Percentiles rank a stretch among this genome's conserved stretches.
phyloP scores from a whole-genome alignment of 768 basidiomycete genomes.

The Russula emetica region DNA sequence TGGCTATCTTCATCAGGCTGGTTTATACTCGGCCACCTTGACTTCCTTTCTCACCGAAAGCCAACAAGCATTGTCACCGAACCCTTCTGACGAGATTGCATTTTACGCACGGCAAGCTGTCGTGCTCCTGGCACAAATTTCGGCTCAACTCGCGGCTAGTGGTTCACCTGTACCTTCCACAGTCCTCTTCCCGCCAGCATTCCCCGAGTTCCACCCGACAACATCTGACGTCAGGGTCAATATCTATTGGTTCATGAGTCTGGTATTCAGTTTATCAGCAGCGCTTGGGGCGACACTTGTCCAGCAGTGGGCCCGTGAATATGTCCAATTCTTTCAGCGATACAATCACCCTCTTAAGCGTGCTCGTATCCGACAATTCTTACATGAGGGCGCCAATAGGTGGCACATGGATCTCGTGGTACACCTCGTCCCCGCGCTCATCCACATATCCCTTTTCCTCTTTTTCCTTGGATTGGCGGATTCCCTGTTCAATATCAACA shows the following conservation, averaged over 20 bases:
- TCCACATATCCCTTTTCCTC: slow-evolving; percentile 47
- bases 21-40: slow-evolving; percentile 21
- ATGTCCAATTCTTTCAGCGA: slow-evolving; percentile 15
- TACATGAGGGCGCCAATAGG: slow-evolving; percentile 38
- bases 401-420: slow-evolving; percentile 43
- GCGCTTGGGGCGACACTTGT: slow-evolving; percentile 46
- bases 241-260: slow-evolving; percentile 40
- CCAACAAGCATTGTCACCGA: slow-evolving; percentile 3
- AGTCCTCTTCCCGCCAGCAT: neutral
- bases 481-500: slow-evolving; percentile 38
- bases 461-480: slow-evolving; percentile 48
- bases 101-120: slow-evolving; percentile 15
- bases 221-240: slow-evolving; percentile 39
- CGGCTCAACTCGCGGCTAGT: slow-evolving; percentile 18
- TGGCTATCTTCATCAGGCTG: slow-evolving; percentile 1
- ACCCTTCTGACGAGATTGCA: neutral
- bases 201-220: slow-evolving; percentile 26
- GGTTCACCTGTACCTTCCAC: slow-evolving; percentile 10
- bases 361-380: slow-evolving; percentile 41
- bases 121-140: slow-evolving; percentile 19
- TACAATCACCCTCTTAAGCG: slow-evolving; percentile 33
- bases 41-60: slow-evolving; percentile 23
- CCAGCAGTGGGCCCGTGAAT: slow-evolving; percentile 29
- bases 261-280: slow-evolving; percentile 39
- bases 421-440: slow-evolving; percentile 43